Evolutionary conservation across 345 rosid species (phyloP).

Genomic region (Pelargonium nanum): DNA sequence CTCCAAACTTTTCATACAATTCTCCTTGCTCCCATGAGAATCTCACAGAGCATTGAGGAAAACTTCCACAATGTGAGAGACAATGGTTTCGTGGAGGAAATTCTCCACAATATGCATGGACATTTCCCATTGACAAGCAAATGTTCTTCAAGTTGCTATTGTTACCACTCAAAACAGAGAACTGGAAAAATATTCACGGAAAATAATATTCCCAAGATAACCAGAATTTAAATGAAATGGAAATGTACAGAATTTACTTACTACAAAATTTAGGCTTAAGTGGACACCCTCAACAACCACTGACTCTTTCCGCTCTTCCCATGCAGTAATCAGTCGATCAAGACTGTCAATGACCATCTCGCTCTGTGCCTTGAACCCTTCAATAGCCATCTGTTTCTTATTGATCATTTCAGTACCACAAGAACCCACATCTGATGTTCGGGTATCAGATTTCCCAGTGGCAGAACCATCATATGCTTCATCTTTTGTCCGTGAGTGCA

Average conservation of each 20-base stretch:
- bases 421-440: constrained; percentile 27
- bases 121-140: too few relatives aligned
- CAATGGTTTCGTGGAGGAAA: too few relatives aligned
- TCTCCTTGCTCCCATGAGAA: too few relatives aligned
- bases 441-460: constrained; percentile 33
- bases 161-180: too few relatives aligned
- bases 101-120: too few relatives aligned
- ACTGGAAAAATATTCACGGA: too few relatives aligned
- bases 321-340: constrained; percentile 86
- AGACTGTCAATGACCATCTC: constrained; percentile 99
- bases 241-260: constrained; percentile 19
- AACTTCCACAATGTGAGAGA: too few relatives aligned
- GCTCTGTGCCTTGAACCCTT: constrained; percentile 97
- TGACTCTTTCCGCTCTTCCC: constrained; percentile 98
- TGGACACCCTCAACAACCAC: constrained; percentile 99
- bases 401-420: constrained; percentile 38
- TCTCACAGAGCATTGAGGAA: too few relatives aligned
- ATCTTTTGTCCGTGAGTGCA: constrained; percentile 31
- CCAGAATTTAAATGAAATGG: neutral
- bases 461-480: constrained; percentile 29
- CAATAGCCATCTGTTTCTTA: constrained; percentile 87
- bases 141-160: too few relatives aligned
- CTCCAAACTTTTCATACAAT: neutral
- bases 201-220: neutral
- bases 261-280: constrained; percentile 97